Conservation (phyloP, 306 rosid species). For the Cucurbita ficifolia region DNA sequence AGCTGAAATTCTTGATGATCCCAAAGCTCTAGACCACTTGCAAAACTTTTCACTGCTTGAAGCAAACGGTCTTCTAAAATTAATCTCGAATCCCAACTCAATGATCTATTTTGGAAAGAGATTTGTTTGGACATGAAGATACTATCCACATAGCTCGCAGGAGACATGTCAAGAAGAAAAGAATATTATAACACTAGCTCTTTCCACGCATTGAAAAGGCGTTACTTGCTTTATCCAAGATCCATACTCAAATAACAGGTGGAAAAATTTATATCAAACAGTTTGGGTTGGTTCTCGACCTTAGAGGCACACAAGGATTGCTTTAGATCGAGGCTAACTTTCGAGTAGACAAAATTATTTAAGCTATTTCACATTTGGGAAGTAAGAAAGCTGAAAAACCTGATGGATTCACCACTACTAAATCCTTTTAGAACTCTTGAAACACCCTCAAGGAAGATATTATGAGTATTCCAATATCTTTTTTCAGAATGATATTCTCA, state of each 20-base stretch:
- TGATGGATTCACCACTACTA: not conserved
- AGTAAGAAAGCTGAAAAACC: not conserved
- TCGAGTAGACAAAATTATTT: not conserved
- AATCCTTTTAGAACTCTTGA: not conserved
- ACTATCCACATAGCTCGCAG: not conserved
- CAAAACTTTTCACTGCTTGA: not conserved
- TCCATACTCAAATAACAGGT: not conserved
- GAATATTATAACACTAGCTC: not conserved
- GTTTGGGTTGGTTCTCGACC: not conserved
- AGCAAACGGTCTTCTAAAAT: not conserved
- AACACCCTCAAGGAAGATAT: not conserved
- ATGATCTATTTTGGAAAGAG: not conserved
- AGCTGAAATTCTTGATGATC: not conserved
- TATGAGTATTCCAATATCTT: not conserved
- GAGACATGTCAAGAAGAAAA: not conserved
- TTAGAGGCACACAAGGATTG: not conserved
- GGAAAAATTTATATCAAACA: not conserved
- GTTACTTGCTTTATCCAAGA: not conserved
- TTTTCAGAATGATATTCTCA: not conserved
- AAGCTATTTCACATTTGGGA: not conserved
- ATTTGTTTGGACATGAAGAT: not conserved
- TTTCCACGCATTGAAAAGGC: not conserved
- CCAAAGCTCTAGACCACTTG: not conserved
- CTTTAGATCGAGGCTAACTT: not conserved
- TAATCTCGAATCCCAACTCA: not conserved